phyloP scores from a whole-genome alignment of 805 yeast genomes.

The Monosporozyma yasuniensis region DNA sequence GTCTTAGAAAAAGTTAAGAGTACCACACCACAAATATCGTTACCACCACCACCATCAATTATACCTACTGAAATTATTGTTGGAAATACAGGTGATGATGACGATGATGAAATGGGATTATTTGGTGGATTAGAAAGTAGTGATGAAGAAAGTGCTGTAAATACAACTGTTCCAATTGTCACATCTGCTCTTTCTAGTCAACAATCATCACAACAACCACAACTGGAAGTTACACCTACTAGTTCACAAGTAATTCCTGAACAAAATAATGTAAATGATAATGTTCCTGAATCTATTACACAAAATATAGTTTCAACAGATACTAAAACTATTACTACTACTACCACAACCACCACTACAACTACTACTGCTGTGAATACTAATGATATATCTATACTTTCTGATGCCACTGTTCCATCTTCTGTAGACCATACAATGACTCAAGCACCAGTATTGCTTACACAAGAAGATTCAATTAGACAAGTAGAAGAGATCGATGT shows the following conservation, averaged over 20 bases:
- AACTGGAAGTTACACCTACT: neutral
- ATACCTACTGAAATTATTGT: neutral
- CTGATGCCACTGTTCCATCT: neutral
- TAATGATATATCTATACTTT: neutral
- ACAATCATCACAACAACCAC: neutral
- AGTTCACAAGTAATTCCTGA: neutral
- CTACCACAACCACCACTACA: neutral
- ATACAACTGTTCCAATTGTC: neutral
- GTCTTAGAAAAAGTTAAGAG: neutral
- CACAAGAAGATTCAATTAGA: neutral
- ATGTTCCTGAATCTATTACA: too few species aligned
- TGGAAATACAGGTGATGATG: neutral
- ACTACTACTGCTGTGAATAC: neutral
- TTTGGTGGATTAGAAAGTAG: constrained; percentile 28
- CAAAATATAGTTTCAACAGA: too few species aligned
- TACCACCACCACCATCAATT: neutral
- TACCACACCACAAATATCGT: neutral
- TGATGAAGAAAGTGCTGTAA: constrained; percentile 23
- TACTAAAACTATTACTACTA: too few species aligned
- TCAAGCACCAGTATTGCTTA: neutral
- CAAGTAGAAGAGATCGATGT: neutral
- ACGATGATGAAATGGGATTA: constrained; percentile 23
- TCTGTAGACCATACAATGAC: neutral
- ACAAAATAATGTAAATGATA: neutral
- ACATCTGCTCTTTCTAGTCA: neutral